Evolutionary conservation across 257 asterid species (phyloP).

Genomic region (Solanum ossicruentum): DNA sequence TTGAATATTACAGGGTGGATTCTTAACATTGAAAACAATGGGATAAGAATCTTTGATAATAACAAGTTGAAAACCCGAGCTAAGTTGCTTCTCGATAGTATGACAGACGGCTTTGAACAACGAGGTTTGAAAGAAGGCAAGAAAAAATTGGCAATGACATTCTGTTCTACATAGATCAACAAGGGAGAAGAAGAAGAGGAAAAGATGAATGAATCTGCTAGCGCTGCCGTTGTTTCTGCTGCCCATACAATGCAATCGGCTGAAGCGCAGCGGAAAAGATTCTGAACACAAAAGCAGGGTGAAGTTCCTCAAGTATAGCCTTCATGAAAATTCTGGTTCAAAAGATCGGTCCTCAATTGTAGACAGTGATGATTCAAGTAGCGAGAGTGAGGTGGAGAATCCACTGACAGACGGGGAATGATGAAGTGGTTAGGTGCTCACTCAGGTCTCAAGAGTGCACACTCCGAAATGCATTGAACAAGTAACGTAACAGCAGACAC

Average conservation of each 20-base stretch:
- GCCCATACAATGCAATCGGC: conserved; percentile 36
- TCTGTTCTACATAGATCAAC: conserved; percentile 46
- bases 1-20: conserved; percentile 43
- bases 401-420: conserved; percentile 40
- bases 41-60: conserved; percentile 46
- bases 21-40: conserved; percentile 42
- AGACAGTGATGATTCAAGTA: conserved; percentile 15
- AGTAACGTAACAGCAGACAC: not conserved
- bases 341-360: conserved; percentile 1
- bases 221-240: conserved; percentile 47
- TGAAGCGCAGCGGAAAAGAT: conserved; percentile 29
- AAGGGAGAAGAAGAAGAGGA: conserved; percentile 30
- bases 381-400: conserved; percentile 46
- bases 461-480: not conserved
- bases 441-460: not conserved
- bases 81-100: conserved; percentile 19
- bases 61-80: conserved; percentile 26
- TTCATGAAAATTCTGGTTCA: conserved; percentile 11
- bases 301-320: conserved; percentile 33
- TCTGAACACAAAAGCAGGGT: conserved; percentile 14
- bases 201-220: conserved; percentile 15
- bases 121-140: conserved; percentile 5
- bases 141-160: conserved; percentile 19
- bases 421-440: not conserved
- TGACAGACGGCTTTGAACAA: conserved; percentile 24